phyloP scores from a whole-genome alignment of 805 yeast species.

The Zygotorulaspora florentina region DNA sequence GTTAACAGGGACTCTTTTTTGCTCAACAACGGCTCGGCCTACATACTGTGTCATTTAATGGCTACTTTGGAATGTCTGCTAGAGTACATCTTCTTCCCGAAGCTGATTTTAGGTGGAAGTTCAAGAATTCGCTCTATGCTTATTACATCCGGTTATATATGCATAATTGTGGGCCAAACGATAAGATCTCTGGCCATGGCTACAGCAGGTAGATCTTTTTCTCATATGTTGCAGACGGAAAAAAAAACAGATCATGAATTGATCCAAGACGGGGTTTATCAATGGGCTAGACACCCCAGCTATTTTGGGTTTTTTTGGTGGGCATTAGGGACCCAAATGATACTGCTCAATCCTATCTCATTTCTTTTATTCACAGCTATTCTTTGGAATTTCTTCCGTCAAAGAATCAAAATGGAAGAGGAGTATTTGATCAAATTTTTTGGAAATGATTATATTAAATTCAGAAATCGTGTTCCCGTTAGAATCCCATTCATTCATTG shows the following conservation, averaged over 20 bases:
- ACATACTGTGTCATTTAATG: conserved; percentile 51
- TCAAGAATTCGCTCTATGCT: conserved; percentile 10
- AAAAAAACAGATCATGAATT: conserved; percentile 55
- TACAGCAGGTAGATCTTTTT: conserved; percentile 81
- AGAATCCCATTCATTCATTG: conserved; percentile 62
- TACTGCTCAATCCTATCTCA: conserved; percentile 63
- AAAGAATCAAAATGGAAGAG: conserved; percentile 73
- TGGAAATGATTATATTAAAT: conserved; percentile 57
- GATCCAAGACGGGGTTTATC: conserved; percentile 72
- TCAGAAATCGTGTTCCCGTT: conserved; percentile 46
- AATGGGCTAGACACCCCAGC: conserved; percentile 74
- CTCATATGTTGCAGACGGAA: conserved; percentile 64
- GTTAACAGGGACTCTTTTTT: conserved; percentile 69
- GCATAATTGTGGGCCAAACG: conserved; percentile 58
- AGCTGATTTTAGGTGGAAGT: conserved; percentile 24
- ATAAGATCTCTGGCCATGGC: conserved; percentile 77
- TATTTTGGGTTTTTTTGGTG: conserved; percentile 90
- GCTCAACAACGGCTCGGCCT: conserved; percentile 57
- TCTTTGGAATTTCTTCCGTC: conserved; percentile 63
- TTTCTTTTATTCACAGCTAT: conserved; percentile 49
- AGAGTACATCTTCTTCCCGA: conserved; percentile 42
- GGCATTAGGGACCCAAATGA: conserved; percentile 81
- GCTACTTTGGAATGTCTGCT: conserved; percentile 50
- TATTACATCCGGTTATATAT: conserved; percentile 41
- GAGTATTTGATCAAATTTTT: conserved; percentile 59